phyloP scores from a whole-genome alignment of 2,329 filamentous ascomycete genomes.

The Calycina marina region DNA sequence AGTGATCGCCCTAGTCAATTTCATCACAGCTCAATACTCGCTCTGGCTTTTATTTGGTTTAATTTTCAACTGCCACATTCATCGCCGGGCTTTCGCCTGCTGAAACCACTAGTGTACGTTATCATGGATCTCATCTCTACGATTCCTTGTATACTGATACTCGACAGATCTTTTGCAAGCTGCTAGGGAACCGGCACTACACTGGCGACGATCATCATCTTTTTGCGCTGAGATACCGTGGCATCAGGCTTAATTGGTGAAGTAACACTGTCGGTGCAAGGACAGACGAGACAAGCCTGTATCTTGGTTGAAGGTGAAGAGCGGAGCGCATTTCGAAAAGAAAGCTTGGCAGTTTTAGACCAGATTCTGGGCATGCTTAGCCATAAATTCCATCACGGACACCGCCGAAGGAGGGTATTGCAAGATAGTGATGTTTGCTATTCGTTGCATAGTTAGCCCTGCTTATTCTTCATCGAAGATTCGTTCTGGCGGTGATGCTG shows the following conservation, averaged over 20 bases:
- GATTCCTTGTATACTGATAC: not conserved
- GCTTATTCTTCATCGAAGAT: too few relatives aligned
- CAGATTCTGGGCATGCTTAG: too few relatives aligned
- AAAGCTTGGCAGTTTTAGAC: not conserved
- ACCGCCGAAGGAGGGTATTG: too few relatives aligned
- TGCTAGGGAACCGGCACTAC: constrained; percentile 54
- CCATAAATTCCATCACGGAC: too few relatives aligned
- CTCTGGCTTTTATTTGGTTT: constrained; percentile 52
- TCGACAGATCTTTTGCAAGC: constrained; percentile 55
- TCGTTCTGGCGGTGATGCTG: too few relatives aligned
- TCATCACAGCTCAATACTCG: constrained; percentile 48
- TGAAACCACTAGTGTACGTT: constrained; percentile 55
- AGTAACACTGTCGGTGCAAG: constrained; percentile 32
- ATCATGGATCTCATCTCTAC: constrained; percentile 12
- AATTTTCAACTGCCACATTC: constrained; percentile 54
- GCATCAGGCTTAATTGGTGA: constrained; percentile 51
- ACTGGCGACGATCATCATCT: constrained; percentile 53
- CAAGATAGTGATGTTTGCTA: too few relatives aligned
- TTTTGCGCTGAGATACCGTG: constrained; percentile 50
- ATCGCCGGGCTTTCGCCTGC: constrained; percentile 52
- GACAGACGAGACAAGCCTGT: constrained; percentile 3
- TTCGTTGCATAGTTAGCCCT: too few relatives aligned
- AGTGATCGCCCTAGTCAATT: constrained; percentile 44
- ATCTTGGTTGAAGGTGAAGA: not conserved
- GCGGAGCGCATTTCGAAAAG: not conserved